Evolutionary conservation across 352 stramenopile species (phyloP).

Genomic region (Pythium brachiatum): DNA sequence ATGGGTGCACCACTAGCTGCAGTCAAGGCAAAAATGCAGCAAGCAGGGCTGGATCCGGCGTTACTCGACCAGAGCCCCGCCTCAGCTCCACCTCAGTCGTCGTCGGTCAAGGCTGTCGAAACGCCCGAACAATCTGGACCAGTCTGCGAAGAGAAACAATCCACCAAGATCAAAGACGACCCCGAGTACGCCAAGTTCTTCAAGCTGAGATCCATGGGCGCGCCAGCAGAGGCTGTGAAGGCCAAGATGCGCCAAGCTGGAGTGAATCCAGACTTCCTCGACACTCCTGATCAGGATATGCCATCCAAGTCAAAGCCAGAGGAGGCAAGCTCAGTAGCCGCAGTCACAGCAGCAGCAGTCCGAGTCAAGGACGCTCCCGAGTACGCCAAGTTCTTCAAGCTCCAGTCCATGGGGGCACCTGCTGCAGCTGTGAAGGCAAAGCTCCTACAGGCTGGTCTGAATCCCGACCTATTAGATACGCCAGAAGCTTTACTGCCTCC

Average conservation of each 20-base stretch:
- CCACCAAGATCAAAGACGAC: constrained; percentile 25
- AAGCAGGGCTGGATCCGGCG: constrained; percentile 59
- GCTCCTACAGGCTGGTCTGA: constrained; percentile 58
- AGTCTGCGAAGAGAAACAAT: constrained; percentile 13
- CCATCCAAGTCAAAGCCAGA: neutral
- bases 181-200: constrained; percentile 43
- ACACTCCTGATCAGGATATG: constrained; percentile 46
- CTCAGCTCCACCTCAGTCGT: constrained; percentile 35
- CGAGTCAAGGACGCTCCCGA: constrained; percentile 19
- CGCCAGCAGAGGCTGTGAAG: constrained; percentile 46
- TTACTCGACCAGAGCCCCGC: constrained; percentile 44
- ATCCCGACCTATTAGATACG: constrained; percentile 58
- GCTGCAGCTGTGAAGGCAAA: constrained; percentile 59
- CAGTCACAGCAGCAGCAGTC: neutral
- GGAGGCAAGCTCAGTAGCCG: neutral
- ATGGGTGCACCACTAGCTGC: constrained; percentile 82
- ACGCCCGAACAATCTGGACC: neutral
- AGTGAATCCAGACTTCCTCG: constrained; percentile 48
- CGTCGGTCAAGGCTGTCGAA: constrained; percentile 62
- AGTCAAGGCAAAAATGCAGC: constrained; percentile 62
- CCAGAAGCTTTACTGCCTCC: constrained; percentile 45
- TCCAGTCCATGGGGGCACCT: constrained; percentile 61
- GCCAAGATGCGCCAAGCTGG: constrained; percentile 60
- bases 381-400: constrained; percentile 56
- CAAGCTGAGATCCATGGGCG: constrained; percentile 57